These are phyloP conservation scores for Cinchona pubescens DNA, from an alignment of 257 asterid species.

Conservation along the genomic window DNA sequence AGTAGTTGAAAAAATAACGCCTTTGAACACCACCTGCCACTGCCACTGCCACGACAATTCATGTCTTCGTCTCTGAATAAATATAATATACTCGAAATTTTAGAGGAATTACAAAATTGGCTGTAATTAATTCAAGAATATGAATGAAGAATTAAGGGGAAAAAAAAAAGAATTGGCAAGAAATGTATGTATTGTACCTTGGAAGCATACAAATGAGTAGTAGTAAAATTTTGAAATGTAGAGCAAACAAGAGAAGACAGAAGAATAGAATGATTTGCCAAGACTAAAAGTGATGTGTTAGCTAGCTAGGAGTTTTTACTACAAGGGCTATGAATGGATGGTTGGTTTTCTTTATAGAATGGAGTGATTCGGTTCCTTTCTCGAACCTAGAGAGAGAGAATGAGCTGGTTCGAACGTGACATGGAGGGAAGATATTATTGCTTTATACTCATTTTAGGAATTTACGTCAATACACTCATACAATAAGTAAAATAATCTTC, in stretches of 20 bases:
- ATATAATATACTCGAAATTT: neutral
- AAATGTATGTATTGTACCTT: neutral
- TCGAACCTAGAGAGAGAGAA: conserved; percentile 34
- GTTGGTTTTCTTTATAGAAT: conserved; percentile 52
- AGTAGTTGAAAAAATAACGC: conserved; percentile 31
- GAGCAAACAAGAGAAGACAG: neutral
- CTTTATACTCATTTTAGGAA: conserved; percentile 38
- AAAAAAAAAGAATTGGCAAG: neutral
- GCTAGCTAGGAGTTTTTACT: conserved; percentile 21
- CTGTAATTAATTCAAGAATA: neutral
- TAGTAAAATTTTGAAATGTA: neutral
- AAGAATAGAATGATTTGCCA: neutral
- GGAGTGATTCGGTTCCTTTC: conserved; percentile 47
- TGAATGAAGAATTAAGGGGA: neutral
- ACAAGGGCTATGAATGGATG: conserved; percentile 35
- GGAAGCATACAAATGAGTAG: neutral
- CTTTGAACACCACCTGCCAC: conserved; percentile 24
- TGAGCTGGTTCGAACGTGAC: conserved; percentile 41
- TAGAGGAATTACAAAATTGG: conserved; percentile 3
- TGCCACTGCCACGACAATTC: conserved; percentile 24
- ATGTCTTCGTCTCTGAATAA: conserved; percentile 5
- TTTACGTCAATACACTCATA: too few species aligned
- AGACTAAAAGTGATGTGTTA: neutral
- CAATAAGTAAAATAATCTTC: too few species aligned
- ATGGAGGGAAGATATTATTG: conserved; percentile 38